These are phyloP conservation scores for Selenicereus undatus DNA, from an alignment of 148 eudicot genomes.

Conservation along the genomic window DNA sequence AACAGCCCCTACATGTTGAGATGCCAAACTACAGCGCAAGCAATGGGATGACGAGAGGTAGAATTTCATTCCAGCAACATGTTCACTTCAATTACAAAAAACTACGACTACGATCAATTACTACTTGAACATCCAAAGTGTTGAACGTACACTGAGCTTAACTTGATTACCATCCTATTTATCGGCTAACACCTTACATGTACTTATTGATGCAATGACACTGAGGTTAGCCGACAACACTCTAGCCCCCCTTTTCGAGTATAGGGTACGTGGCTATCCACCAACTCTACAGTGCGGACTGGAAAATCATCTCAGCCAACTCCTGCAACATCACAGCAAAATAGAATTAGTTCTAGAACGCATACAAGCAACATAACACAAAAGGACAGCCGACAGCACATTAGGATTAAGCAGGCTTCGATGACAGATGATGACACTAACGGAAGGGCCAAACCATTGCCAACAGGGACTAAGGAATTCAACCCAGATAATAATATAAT, in stretches of 20 bases:
- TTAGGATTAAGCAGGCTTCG: background rate
- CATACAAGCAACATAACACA: background rate
- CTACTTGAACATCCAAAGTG: background rate
- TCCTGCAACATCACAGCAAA: conserved; percentile 47
- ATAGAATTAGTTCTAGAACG: background rate
- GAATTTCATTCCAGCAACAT: too few relatives aligned
- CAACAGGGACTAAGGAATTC: too few relatives aligned
- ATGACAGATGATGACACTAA: background rate
- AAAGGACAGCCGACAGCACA: background rate
- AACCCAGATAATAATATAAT: too few relatives aligned
- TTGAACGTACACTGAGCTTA: background rate
- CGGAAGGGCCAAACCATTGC: background rate
- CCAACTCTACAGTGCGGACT: conserved; percentile 46
- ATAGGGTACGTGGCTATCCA: background rate
- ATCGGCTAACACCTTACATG: background rate
- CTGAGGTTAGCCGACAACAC: background rate
- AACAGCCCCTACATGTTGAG: too few relatives aligned
- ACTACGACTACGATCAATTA: background rate
- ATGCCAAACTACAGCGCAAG: too few relatives aligned
- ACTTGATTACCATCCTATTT: background rate
- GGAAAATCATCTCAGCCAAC: conserved; percentile 92
- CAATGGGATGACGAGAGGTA: too few relatives aligned
- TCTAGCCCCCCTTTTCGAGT: background rate
- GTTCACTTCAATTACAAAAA: background rate
- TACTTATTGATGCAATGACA: background rate